Base-by-base conservation (phyloP, 2,329 filamentous ascomycete species). In the Fusarium lyarnte region DNA sequence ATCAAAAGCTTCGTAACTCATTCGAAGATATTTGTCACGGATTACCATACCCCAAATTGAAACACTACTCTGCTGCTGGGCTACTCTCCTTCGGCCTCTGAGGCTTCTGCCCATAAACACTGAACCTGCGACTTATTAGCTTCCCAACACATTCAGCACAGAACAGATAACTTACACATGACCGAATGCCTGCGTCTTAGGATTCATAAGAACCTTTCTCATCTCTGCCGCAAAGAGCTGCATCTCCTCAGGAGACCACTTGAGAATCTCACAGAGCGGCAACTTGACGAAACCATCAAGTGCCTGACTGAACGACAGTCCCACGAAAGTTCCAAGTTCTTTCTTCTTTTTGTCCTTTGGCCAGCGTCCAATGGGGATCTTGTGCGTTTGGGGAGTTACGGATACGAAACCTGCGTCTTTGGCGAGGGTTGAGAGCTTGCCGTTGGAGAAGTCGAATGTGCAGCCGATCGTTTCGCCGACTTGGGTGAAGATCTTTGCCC, bases 241-340 rank as follows among this genome's bases (percentile, higher is more conserved):
- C 74, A 77, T 76, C 29, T 74, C 64, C 13, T 66, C 71, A 0
- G 66, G 54, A 13, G 63, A 74, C 75, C 74, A 77, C 8, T 62
- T 51, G 0, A 77, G 53, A 14, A 76, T 62, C 19, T 73, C 71
- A 31, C 74, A 76, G 7, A 76, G 39, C 5, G 74, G 75, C 29
- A 76, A 25, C 49, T 76, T 76, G 8, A 76, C 45, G 8, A 74
- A 76, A 3, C 75, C 73, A 25, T 77, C 75, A 0, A 76, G 31
- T 0, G 74, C 75, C 23, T 77, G 74, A 17, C 74, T 77, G 6
- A 76, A 77, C 2, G 71, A 73, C 4, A 76, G 49, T 0, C 66
- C 60, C 6, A 77, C 73, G 8, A 77, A 76, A 4, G 73, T 66
- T 2, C 75, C 74, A 1, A 76, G 42, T 8, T 77, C 73, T 21